Conservation (phyloP, 176 grass and related monocot species). For the Hsuehochloa calcarea region DNA sequence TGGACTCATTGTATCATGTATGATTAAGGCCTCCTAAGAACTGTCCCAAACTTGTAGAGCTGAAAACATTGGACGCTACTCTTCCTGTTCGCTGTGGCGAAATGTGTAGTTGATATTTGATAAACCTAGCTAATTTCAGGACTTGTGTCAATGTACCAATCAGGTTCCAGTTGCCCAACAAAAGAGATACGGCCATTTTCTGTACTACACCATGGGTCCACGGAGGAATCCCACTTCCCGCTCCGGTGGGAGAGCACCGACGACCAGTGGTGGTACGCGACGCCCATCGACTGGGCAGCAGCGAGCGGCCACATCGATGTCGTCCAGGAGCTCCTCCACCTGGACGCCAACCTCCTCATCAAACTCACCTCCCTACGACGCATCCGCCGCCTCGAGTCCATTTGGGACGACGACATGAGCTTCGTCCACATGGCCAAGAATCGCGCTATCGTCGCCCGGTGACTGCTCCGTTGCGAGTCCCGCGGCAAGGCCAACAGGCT, state of each 20-base stretch:
- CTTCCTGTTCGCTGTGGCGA: conserved; percentile 57
- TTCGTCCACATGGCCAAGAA: conserved; percentile 49
- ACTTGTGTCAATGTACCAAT: conserved; percentile 97
- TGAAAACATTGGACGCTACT: conserved; percentile 75
- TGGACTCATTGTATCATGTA: conserved; percentile 47
- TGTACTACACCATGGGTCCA: conserved; percentile 44
- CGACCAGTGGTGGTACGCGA: conserved; percentile 99
- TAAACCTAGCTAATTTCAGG: conserved; percentile 96
- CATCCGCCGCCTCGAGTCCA: conserved; percentile 81
- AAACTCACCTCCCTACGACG: conserved; percentile 91
- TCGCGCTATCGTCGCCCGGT: conserved; percentile 61
- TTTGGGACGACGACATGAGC: conserved; percentile 82
- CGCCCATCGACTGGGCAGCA: conserved; percentile 86
- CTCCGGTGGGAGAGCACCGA: conserved; percentile 95
- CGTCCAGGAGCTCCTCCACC: conserved; percentile 78
- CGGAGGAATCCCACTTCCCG: conserved; percentile 51
- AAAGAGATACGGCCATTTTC: conserved; percentile 92
- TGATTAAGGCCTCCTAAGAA: conserved; percentile 83
- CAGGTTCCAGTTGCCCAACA: conserved; percentile 95
- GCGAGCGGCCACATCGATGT: conserved; percentile 84
- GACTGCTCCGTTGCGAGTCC: conserved; percentile 59
- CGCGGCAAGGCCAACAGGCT: conserved; percentile 34
- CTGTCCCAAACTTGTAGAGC: conserved; percentile 77
- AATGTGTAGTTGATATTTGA: conserved; percentile 88
- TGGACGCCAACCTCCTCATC: conserved; percentile 88